phyloP scores from a whole-genome alignment of 2,329 filamentous ascomycete genomes.

The Fusarium drepaniforme region DNA sequence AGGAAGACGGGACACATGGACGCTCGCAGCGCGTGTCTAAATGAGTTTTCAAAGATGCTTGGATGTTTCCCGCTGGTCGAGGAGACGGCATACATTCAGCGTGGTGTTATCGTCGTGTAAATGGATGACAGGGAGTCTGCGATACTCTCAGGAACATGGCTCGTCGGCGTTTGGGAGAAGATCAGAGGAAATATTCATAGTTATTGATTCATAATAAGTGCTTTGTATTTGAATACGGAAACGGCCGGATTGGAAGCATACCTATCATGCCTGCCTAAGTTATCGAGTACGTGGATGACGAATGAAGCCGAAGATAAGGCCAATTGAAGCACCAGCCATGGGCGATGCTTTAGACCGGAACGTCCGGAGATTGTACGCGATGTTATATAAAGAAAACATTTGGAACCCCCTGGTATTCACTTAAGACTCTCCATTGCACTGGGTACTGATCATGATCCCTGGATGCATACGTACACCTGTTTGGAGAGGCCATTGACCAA shows the following conservation, averaged over 20 bases:
- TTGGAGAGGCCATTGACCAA: neutral
- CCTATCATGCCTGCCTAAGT: neutral
- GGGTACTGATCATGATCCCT: neutral
- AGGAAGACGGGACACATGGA: slow-evolving; percentile 48
- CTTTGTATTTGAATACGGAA: neutral
- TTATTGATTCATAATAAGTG: neutral
- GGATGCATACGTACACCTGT: neutral
- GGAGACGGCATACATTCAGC: slow-evolving; percentile 50
- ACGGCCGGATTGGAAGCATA: neutral
- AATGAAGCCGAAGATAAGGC: neutral
- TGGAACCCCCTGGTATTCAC: neutral
- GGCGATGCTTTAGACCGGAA: neutral
- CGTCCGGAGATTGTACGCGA: neutral
- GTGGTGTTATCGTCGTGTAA: slow-evolving; percentile 47
- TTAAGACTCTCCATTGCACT: no score
- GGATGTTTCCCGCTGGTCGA: slow-evolving; percentile 52
- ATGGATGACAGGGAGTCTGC: neutral
- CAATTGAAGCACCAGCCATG: neutral
- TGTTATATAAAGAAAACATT: neutral
- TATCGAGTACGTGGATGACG: neutral
- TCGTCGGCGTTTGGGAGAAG: slow-evolving; percentile 5
- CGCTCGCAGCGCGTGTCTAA: slow-evolving; percentile 51
- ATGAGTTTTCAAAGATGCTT: slow-evolving; percentile 50
- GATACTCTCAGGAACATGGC: neutral
- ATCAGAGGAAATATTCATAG: neutral